Evolutionary conservation across 108 stramenopile species (phyloP).

Genomic region (Nitzschia putrida): DNA sequence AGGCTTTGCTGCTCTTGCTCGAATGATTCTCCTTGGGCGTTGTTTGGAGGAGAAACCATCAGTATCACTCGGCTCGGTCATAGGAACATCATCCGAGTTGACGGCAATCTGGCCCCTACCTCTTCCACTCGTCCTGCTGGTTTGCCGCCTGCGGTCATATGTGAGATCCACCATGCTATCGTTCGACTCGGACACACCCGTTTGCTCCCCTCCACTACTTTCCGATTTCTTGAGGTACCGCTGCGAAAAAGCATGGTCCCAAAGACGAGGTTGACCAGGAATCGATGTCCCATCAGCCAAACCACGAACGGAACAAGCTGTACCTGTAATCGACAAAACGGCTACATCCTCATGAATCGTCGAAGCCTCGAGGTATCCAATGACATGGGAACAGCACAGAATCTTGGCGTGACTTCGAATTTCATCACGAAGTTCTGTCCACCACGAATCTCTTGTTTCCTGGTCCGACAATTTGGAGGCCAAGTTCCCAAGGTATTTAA

Average conservation of each 20-base stretch:
- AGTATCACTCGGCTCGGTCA: no score
- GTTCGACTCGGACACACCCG: neutral
- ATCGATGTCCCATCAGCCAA: constrained; percentile 66
- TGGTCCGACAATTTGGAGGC: constrained; percentile 89
- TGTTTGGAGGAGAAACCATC: neutral
- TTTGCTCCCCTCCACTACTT: neutral
- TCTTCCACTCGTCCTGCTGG: no score
- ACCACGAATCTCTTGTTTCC: constrained; percentile 95
- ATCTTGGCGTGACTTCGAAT: constrained; percentile 89
- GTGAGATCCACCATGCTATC: neutral
- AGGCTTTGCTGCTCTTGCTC: constrained; percentile 70
- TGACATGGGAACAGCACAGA: constrained; percentile 90
- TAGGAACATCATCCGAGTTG: no score
- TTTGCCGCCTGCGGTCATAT: neutral
- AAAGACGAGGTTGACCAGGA: constrained; percentile 42
- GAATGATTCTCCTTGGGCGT: constrained; percentile 45
- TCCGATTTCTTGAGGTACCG: neutral
- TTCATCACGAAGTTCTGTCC: constrained; percentile 96
- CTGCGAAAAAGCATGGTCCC: constrained; percentile 33
- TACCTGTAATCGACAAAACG: constrained; percentile 92
- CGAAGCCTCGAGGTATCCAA: constrained; percentile 92
- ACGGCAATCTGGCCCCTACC: no score
- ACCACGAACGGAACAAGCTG: constrained; percentile 89
- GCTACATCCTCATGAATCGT: constrained; percentile 96
- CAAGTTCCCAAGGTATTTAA: constrained; percentile 93